A percentile compares a stretch with the other conserved stretches of the same genome.
Evolutionary conservation across 352 stramenopile genomes (phyloP).

Genomic region (Phytophthora hybrid): DNA sequence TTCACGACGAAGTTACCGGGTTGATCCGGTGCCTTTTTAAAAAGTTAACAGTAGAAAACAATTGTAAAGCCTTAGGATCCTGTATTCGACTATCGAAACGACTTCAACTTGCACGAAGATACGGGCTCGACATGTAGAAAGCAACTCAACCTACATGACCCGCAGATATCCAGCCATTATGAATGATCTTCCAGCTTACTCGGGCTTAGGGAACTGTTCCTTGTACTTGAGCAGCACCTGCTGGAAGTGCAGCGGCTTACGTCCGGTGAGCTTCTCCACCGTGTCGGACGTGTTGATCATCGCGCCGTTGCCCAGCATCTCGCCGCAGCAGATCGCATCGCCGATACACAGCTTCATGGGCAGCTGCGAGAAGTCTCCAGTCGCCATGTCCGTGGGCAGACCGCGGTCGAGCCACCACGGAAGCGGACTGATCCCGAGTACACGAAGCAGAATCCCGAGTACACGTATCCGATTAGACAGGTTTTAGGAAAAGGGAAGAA

Average conservation of each 20-base stretch:
- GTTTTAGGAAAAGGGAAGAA: no score
- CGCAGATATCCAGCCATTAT: not conserved
- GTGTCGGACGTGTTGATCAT: slow-evolving; percentile 34
- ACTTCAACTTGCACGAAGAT: slow-evolving; percentile 2
- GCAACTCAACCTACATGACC: no score
- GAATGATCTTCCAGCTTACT: slow-evolving; percentile 9
- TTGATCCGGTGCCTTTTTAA: not conserved
- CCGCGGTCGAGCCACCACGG: slow-evolving; percentile 38
- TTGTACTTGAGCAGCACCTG: slow-evolving; percentile 35
- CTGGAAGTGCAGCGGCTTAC: slow-evolving; percentile 30
- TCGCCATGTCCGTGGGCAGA: slow-evolving; percentile 33
- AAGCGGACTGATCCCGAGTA: no score
- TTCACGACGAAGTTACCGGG: no score
- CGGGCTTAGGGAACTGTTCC: slow-evolving; percentile 34
- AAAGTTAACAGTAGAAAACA: not conserved
- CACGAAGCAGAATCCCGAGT: no score
- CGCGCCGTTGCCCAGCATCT: slow-evolving; percentile 34
- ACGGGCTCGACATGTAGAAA: no score
- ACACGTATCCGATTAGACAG: no score
- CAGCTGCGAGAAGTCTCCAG: slow-evolving; percentile 35
- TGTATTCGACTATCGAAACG: not conserved
- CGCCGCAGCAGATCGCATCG: slow-evolving; percentile 38
- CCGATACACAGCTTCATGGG: slow-evolving; percentile 46
- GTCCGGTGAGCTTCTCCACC: slow-evolving; percentile 41
- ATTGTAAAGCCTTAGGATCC: not conserved